A percentile compares a stretch with the other conserved stretches of the same genome.
Conservation (phyloP, 352 stramenopile species). For the Phytophthora quininea region DNA sequence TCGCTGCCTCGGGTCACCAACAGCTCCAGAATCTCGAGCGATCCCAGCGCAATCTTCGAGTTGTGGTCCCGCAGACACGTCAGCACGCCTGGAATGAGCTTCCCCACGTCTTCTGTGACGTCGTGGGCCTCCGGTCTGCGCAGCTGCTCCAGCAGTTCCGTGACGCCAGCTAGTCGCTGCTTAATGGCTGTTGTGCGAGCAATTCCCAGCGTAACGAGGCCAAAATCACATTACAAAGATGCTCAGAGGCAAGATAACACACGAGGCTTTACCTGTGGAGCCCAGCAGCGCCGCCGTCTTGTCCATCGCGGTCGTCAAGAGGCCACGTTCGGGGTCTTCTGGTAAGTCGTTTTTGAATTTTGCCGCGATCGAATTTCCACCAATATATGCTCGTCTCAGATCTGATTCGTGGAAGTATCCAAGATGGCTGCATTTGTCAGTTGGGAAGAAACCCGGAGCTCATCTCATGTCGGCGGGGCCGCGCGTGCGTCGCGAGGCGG, state of each 20-base stretch:
- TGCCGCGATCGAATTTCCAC: constrained; percentile 3
- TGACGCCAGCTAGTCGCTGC: constrained; percentile 76
- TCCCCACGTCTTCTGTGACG: constrained; percentile 40
- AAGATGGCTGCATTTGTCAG: too few species aligned
- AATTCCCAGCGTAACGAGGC: neutral
- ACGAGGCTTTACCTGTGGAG: constrained; percentile 49
- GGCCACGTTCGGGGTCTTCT: constrained; percentile 15
- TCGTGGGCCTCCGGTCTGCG: constrained; percentile 23
- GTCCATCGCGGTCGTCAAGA: constrained; percentile 38
- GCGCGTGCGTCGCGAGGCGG: constrained; percentile 63
- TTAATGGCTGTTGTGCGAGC: constrained; percentile 63
- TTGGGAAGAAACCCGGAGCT: too few species aligned
- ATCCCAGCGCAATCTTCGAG: constrained; percentile 73
- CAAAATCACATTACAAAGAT: neutral
- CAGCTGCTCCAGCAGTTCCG: constrained; percentile 55
- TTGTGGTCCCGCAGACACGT: constrained; percentile 86
- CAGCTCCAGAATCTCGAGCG: constrained; percentile 70
- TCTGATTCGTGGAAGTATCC: too few species aligned
- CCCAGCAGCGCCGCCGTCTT: constrained; percentile 62
- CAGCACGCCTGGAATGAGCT: constrained; percentile 60
- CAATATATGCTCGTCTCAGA: neutral
- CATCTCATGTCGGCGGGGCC: constrained; percentile 54
- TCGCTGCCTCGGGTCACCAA: constrained; percentile 56
- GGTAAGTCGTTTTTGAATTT: constrained; percentile 26
- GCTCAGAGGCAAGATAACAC: neutral